Evolutionary conservation across 2,329 filamentous ascomycete genomes (phyloP).

Genomic region (Ampelomyces quisqualis): DNA sequence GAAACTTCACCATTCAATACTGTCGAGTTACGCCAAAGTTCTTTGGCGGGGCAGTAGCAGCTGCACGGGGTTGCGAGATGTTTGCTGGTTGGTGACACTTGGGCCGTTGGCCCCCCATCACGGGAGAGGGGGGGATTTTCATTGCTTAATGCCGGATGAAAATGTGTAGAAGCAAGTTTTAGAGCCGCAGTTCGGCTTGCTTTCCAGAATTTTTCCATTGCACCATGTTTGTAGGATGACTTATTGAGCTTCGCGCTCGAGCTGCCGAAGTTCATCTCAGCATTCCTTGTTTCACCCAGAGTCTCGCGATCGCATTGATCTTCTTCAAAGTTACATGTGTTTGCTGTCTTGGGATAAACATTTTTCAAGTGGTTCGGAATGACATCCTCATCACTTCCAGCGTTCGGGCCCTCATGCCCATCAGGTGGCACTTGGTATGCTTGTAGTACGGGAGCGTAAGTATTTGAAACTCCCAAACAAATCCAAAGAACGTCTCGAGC

Average conservation of each 20-base stretch:
- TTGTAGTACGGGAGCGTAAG: conserved; percentile 28
- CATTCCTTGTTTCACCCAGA: background rate
- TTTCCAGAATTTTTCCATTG: too few relatives aligned
- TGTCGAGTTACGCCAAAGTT: background rate
- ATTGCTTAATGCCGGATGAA: background rate
- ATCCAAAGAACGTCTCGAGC: background rate
- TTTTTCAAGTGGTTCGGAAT: conserved; percentile 1
- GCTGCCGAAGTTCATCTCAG: background rate
- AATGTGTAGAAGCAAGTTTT: background rate
- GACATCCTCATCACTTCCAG: conserved; percentile 10
- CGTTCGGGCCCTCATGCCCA: conserved; percentile 38
- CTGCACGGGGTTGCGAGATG: background rate
- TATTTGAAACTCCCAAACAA: background rate
- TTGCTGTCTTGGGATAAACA: background rate
- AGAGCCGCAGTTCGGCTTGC: background rate
- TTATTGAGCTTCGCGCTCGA: too few relatives aligned
- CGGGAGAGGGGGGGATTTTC: background rate
- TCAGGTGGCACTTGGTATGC: conserved; percentile 40
- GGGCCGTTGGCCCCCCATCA: background rate
- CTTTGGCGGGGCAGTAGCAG: background rate
- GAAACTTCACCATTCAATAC: background rate
- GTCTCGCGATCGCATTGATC: background rate
- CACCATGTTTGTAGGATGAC: background rate
- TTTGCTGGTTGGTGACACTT: background rate
- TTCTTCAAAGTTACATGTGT: background rate